Base-by-base conservation (phyloP, 2,329 filamentous ascomycete genomes). In the Epicoccum nigrum region DNA sequence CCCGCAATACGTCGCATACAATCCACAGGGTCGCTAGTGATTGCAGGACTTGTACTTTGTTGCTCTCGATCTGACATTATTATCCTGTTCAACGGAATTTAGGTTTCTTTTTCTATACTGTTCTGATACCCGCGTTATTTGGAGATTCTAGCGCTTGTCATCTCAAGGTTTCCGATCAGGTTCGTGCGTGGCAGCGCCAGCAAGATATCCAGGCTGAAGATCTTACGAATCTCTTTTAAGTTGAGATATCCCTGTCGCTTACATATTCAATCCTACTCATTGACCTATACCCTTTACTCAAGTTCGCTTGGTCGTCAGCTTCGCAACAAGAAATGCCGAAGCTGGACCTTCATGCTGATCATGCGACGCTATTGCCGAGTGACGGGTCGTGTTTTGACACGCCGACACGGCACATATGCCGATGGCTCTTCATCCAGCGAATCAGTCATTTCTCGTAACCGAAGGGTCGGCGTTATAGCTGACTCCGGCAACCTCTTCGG, bases 1-100 rank as follows among this genome's bases (percentile, higher is more conserved):
- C 12, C 63, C 63, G 8, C 55, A 58, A 35, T 65, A 64, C 34
- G 49, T 54, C 12, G 27, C 50, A 2, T 57, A 63, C 30, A 46
- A 53, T n/a, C 53, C 44, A 8, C 25, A 56, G 8, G 45, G 38
- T 12, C 43, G 15, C 8, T 32, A 32, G 3, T 51, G 30, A 31
- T n/a, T 19, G 4, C 11, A 30, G 13, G 9, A 27, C 4, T 9
- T 8, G 11, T 6, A 19, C 11, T n/a, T 11, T 7, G 7, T 2
- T 20, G 11, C 27, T 9, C 5, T 33, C 13, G 28, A 20, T 27
- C 7, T 6, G 3, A 25, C 4, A 3, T 6, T n/a, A n/a, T 13
- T n/a, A 30, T 20, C 20, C 15, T 41, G 6, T 21, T 35, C 12
- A 30, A 12, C 7, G 28, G 28, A 12, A 9, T 30, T 30, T 13